A percentile compares a stretch with the other conserved stretches of the same genome.
phyloP scores from a whole-genome alignment of 768 basidiomycete species.

The Pisolithus microcarpus region DNA sequence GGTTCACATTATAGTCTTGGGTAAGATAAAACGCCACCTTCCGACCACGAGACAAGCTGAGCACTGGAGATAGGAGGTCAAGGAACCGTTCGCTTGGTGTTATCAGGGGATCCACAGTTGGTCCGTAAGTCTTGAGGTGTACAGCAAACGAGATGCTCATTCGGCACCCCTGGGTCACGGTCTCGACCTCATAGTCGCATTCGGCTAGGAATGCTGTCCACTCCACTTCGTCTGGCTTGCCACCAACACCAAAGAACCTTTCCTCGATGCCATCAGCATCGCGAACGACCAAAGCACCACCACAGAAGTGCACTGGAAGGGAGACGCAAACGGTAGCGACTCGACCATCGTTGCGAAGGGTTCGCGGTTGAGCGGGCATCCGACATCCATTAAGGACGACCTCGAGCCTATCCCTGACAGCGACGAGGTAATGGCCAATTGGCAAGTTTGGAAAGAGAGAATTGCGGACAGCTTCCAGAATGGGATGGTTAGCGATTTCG shows the following conservation, averaged over 20 bases:
- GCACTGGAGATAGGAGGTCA: constrained; percentile 60
- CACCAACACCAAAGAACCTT: constrained; percentile 53
- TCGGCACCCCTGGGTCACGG: constrained; percentile 62
- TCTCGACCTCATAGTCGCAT: constrained; percentile 69
- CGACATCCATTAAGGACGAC: constrained; percentile 55
- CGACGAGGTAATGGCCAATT: constrained; percentile 61
- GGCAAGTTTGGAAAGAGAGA: constrained; percentile 69
- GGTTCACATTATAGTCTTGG: constrained; percentile 63
- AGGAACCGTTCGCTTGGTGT: constrained; percentile 69
- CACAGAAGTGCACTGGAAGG: constrained; percentile 66
- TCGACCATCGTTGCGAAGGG: constrained; percentile 54
- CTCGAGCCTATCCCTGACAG: constrained; percentile 62
- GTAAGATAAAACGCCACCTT: constrained; percentile 68
- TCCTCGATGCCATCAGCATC: constrained; percentile 52
- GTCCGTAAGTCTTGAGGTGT: constrained; percentile 60
- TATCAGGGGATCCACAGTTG: constrained; percentile 58
- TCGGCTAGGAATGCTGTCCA: constrained; percentile 74
- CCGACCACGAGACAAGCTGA: constrained; percentile 65
- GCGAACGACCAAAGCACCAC: constrained; percentile 56
- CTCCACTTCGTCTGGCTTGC: constrained; percentile 61
- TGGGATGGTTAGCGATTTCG: constrained; percentile 75
- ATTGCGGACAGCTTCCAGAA: constrained; percentile 68
- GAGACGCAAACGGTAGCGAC: constrained; percentile 69
- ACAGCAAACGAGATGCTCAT: constrained; percentile 67
- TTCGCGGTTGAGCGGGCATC: constrained; percentile 47